Conservation (phyloP, 106 monocot species). For the Dendrobium nobile region DNA sequence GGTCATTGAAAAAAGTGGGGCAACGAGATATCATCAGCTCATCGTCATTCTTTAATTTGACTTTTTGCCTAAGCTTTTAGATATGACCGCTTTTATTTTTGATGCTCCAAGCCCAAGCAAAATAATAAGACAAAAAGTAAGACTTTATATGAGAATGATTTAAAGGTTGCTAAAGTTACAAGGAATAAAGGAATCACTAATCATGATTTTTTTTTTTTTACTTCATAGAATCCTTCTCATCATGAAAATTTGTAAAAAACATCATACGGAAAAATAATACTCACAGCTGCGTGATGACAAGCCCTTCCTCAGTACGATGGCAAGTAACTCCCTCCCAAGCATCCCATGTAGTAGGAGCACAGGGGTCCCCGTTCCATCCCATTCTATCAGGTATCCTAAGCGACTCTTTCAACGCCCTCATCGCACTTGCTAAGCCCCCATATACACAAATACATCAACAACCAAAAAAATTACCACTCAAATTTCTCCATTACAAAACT, state of each 20-base stretch:
- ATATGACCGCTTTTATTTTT: background rate
- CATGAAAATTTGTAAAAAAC: background rate
- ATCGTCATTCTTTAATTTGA: background rate
- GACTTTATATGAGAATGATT: background rate
- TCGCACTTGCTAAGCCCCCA: slow-evolving; percentile 46
- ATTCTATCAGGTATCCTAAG: slow-evolving; percentile 78
- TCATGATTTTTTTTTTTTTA: background rate
- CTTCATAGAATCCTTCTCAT: background rate
- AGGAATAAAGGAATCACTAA: no score
- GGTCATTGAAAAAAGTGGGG: background rate
- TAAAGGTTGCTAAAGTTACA: background rate
- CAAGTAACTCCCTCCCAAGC: slow-evolving; percentile 99
- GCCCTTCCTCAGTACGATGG: slow-evolving; percentile 46
- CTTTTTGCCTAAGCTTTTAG: background rate
- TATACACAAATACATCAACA: background rate
- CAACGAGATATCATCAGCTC: background rate
- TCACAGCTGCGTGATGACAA: slow-evolving; percentile 95
- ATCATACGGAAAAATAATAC: slow-evolving; percentile 7
- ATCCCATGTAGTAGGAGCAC: slow-evolving; percentile 89
- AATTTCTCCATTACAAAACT: background rate
- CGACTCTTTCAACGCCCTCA: slow-evolving; percentile 81
- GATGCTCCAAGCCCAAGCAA: background rate
- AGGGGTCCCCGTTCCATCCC: slow-evolving; percentile 99
- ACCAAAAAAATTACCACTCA: background rate
- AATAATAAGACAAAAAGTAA: background rate